Conservation (phyloP, 192 early-diverging fungal species). For the Chytriomyces sp. region DNA sequence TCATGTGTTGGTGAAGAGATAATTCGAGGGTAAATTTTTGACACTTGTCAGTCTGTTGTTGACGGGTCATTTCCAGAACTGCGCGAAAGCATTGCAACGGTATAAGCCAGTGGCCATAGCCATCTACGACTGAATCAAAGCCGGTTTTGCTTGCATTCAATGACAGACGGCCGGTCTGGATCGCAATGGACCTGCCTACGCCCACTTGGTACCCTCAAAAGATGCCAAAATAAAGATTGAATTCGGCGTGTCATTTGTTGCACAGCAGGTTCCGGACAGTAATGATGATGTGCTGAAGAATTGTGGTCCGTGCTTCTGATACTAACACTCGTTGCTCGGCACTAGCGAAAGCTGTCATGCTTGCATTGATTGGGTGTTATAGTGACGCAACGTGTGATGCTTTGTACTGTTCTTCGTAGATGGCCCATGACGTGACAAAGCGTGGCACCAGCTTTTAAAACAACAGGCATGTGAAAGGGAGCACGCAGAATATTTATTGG, state of each 20-base stretch:
- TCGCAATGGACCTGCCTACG: constrained; percentile 23
- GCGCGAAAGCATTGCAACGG: constrained; percentile 30
- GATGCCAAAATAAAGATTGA: constrained; percentile 29
- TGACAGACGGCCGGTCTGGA: constrained; percentile 25
- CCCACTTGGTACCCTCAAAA: constrained; percentile 21
- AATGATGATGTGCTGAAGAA: constrained; percentile 1
- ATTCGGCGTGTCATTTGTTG: constrained; percentile 24
- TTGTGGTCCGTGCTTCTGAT: neutral
- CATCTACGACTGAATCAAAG: constrained; percentile 29
- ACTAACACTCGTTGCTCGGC: neutral
- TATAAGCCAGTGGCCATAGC: constrained; percentile 15
- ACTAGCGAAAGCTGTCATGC: neutral
- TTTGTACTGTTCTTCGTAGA: neutral
- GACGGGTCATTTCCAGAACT: constrained; percentile 35
- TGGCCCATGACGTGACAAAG: neutral
- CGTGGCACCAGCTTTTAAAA: neutral
- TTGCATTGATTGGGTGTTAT: constrained; percentile 4
- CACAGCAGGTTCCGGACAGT: neutral
- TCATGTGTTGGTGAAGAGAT: constrained; percentile 1
- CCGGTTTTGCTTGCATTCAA: constrained; percentile 35
- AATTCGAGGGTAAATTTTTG: neutral
- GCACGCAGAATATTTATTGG: no score
- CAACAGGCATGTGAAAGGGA: no score
- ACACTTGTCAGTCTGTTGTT: neutral
- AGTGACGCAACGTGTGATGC: neutral